These are phyloP conservation scores for Aaosphaeria arxii DNA, from an alignment of 2,329 filamentous ascomycete species.

Conservation along the genomic window DNA sequence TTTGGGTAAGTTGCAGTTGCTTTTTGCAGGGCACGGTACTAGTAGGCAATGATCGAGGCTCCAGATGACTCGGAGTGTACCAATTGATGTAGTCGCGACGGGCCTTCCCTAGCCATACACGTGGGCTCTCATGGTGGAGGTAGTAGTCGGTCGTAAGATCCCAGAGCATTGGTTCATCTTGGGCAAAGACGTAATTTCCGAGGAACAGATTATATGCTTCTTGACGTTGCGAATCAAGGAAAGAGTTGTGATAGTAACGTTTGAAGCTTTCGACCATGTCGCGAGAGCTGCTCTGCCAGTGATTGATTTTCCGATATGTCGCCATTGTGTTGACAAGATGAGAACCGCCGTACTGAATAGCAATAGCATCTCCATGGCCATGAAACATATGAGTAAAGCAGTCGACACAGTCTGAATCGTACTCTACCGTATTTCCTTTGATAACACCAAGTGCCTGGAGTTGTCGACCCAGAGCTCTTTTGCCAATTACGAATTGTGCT, in stretches of 20 bases:
- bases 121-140: conserved; percentile 84
- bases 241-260: conserved; percentile 97
- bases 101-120: conserved; percentile 63
- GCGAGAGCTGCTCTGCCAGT: conserved; percentile 95
- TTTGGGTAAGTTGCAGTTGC: background rate
- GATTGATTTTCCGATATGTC: conserved; percentile 97
- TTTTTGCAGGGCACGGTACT: conserved; percentile 16
- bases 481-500: conserved; percentile 96
- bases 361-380: conserved; percentile 95
- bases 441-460: conserved; percentile 89
- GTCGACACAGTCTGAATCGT: conserved; percentile 94
- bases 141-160: conserved; percentile 94
- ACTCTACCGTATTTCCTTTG: conserved; percentile 73
- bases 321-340: conserved; percentile 99
- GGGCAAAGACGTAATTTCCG: conserved; percentile 86
- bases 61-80: conserved; percentile 74
- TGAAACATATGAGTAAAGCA: conserved; percentile 98
- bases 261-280: conserved; percentile 99
- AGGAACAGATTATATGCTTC: conserved; percentile 97
- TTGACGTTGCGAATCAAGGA: conserved; percentile 94
- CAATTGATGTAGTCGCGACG: conserved; percentile 79
- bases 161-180: conserved; percentile 94
- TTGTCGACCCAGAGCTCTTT: conserved; percentile 87
- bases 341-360: conserved; percentile 94
- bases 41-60: conserved; percentile 59